Evolutionary conservation across 371 early-diverging fungal species (phyloP).

Genomic region (Sporodiniella umbellata): DNA sequence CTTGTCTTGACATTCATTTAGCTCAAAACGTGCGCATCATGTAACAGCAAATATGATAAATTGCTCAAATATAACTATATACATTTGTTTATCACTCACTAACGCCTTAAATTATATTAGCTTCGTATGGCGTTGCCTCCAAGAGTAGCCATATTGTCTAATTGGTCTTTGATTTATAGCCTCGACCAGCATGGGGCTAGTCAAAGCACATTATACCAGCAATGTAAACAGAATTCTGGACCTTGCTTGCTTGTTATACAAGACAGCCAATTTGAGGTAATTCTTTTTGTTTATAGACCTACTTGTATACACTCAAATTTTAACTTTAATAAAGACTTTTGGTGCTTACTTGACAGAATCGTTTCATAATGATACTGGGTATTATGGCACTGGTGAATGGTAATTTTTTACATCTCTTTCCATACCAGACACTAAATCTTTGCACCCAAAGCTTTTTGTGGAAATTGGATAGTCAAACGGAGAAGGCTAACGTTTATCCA

Average conservation of each 20-base stretch:
- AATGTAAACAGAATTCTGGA: slow-evolving; percentile 9
- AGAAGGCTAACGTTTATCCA: slow-evolving; percentile 17
- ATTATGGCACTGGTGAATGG: slow-evolving; percentile 49
- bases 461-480: slow-evolving; percentile 15
- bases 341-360: slow-evolving; percentile 41
- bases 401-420: slow-evolving; percentile 1
- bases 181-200: slow-evolving; percentile 41
- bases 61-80: background rate
- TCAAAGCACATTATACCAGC: slow-evolving; percentile 26
- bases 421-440: background rate
- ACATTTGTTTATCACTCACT: background rate
- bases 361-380: slow-evolving; percentile 18
- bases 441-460: slow-evolving; percentile 35
- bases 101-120: slow-evolving; percentile 2
- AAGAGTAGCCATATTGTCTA: slow-evolving; percentile 22
- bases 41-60: slow-evolving; percentile 2
- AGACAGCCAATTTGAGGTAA: slow-evolving; percentile 19
- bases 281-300: background rate
- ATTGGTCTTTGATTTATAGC: slow-evolving; percentile 35
- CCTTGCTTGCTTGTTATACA: slow-evolving; percentile 34
- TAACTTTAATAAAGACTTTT: slow-evolving; percentile 16
- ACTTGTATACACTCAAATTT: too few species aligned
- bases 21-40: slow-evolving; percentile 24
- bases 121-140: slow-evolving; percentile 21
- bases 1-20: slow-evolving; percentile 18